Percentiles rank a stretch among this genome's conserved stretches.
Evolutionary conservation across 2,329 filamentous ascomycete genomes (phyloP).

Genomic region (Fusarium xyrophilum): DNA sequence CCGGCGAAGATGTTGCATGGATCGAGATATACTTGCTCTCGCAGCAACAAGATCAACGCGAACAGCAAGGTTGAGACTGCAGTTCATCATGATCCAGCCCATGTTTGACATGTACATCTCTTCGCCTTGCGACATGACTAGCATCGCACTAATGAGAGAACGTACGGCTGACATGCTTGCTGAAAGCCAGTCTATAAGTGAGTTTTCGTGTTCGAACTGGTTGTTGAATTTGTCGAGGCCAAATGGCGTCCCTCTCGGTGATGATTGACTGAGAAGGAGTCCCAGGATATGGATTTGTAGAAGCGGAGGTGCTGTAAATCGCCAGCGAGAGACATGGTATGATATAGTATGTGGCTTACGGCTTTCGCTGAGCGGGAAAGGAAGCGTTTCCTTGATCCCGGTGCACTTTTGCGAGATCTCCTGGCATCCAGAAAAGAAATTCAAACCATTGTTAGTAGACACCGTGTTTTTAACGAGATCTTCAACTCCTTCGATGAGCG

Average conservation of each 20-base stretch:
- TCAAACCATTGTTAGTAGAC: background rate
- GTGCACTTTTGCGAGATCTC: slow-evolving; percentile 11
- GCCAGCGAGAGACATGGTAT: fast-evolving
- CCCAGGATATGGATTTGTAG: slow-evolving; percentile 42
- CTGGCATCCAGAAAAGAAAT: slow-evolving; percentile 17
- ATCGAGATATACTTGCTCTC: slow-evolving; percentile 17
- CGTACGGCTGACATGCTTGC: slow-evolving; percentile 41
- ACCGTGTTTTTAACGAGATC: slow-evolving; percentile 20
- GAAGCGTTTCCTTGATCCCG: slow-evolving; percentile 30
- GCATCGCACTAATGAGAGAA: slow-evolving; percentile 34
- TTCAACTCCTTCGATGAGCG: slow-evolving; percentile 39
- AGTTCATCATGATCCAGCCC: slow-evolving; percentile 45
- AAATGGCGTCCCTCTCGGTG: slow-evolving; percentile 35
- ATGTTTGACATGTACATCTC: slow-evolving; percentile 43
- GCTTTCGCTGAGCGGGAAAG: slow-evolving; percentile 42
- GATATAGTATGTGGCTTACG: slow-evolving; percentile 22
- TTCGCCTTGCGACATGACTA: slow-evolving; percentile 37
- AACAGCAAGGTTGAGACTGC: slow-evolving; percentile 40
- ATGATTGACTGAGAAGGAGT: slow-evolving; percentile 42
- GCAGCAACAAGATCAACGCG: slow-evolving; percentile 42
- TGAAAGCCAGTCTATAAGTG: slow-evolving; percentile 38
- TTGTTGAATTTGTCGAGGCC: slow-evolving; percentile 37
- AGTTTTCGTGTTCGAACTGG: slow-evolving; percentile 10
- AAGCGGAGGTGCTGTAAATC: slow-evolving; percentile 31
- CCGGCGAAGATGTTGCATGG: slow-evolving; percentile 36